Percentiles rank a stretch among this genome's conserved stretches.
These are phyloP conservation scores for Mesotaenium endlicherianum DNA, from an alignment of 139 green algal species.

Conservation along the genomic window DNA sequence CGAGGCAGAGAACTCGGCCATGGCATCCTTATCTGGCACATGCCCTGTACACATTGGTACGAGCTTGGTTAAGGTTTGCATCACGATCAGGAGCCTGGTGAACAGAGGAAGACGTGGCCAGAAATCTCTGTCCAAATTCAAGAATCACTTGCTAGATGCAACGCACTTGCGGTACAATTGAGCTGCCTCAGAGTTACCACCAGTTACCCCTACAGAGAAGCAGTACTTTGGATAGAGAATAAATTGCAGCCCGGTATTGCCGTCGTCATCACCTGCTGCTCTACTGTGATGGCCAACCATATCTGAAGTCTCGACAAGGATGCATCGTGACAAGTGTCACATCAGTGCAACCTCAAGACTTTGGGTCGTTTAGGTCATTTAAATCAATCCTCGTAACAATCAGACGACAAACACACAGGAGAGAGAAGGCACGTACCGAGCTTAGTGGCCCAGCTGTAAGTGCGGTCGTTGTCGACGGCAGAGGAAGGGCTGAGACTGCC, in stretches of 20 bases:
- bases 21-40: slow-evolving; percentile 35
- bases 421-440: slow-evolving; percentile 16
- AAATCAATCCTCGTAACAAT: slow-evolving; percentile 1
- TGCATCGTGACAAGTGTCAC: background rate
- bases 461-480: background rate
- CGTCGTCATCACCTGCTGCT: background rate
- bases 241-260: background rate
- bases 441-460: slow-evolving; percentile 34
- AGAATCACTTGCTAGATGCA: background rate
- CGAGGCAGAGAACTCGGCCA: background rate
- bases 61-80: background rate
- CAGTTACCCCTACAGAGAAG: background rate
- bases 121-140: background rate
- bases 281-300: no score
- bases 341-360: background rate
- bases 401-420: background rate
- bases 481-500: background rate
- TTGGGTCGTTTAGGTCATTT: background rate
- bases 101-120: background rate
- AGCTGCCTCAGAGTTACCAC: background rate
- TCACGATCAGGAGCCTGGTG: background rate
- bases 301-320: background rate
- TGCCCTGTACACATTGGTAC: slow-evolving; percentile 6
- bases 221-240: background rate
- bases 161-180: background rate